Percentiles rank a stretch among this genome's conserved stretches.
These are phyloP conservation scores for Sporobolus alterniflorus DNA, from an alignment of 202 grass and related monocot species.

Conservation along the genomic window DNA sequence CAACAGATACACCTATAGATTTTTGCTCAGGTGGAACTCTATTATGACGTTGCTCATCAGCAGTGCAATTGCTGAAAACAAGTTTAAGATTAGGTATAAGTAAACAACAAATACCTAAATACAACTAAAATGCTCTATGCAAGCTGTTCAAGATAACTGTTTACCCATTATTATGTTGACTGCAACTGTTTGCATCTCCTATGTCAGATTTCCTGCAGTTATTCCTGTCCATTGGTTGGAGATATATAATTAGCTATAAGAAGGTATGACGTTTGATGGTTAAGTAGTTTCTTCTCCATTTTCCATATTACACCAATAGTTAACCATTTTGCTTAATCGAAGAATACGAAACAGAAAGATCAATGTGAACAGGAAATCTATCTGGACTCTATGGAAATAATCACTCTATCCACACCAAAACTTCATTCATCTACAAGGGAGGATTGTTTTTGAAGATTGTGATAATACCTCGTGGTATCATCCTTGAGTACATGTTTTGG, in stretches of 20 bases:
- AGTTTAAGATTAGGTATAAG: slow-evolving; percentile 19
- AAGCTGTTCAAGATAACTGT: slow-evolving; percentile 19
- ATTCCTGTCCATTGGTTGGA: slow-evolving; percentile 42
- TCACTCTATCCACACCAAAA: background rate
- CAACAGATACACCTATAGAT: slow-evolving; percentile 20
- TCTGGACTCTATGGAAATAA: background rate
- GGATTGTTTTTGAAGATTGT: background rate
- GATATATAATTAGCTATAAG: slow-evolving; percentile 1
- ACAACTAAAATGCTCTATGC: background rate
- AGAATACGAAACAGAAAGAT: background rate
- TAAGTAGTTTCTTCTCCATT: background rate
- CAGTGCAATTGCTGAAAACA: slow-evolving; percentile 38
- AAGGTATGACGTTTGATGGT: background rate
- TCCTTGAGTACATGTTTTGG: slow-evolving; percentile 38
- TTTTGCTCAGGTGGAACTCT: slow-evolving; percentile 37
- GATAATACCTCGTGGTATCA: slow-evolving; percentile 59
- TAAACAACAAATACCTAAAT: background rate
- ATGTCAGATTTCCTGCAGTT: slow-evolving; percentile 1
- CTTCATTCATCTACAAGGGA: background rate
- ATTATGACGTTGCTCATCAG: slow-evolving; percentile 19
- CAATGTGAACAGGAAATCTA: background rate
- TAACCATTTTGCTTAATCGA: slow-evolving; percentile 17
- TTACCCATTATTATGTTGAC: slow-evolving; percentile 48
- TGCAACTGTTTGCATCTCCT: slow-evolving; percentile 27
- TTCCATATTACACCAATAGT: background rate